These are phyloP conservation scores for Eucommia ulmoides DNA, from an alignment of 257 asterid genomes.

Conservation along the genomic window DNA sequence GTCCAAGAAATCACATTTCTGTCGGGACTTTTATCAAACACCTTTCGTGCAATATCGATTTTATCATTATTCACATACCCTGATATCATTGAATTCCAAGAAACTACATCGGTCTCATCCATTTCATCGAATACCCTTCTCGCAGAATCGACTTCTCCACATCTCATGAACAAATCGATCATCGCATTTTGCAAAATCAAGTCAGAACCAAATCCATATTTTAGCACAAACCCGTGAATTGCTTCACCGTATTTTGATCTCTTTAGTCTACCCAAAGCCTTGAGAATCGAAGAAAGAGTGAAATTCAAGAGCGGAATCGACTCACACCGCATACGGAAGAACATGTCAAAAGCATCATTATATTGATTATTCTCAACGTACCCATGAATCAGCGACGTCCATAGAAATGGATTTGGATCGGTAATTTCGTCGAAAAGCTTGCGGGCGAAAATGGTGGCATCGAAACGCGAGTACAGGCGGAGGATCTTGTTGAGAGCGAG, in stretches of 20 bases:
- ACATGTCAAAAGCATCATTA: constrained; percentile 9
- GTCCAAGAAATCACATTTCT: constrained; percentile 66
- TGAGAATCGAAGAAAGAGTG: constrained; percentile 9
- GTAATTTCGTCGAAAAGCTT: constrained; percentile 15
- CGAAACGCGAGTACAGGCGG: not conserved
- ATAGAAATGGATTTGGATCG: constrained; percentile 8
- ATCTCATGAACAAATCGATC: constrained; percentile 11
- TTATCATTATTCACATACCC: constrained; percentile 10
- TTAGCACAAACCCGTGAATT: constrained; percentile 9
- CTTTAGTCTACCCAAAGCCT: constrained; percentile 13
- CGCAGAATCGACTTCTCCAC: constrained; percentile 9
- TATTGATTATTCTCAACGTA: constrained; percentile 12
- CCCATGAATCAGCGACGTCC: constrained; percentile 17
- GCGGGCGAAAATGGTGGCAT: not conserved
- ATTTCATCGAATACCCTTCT: constrained; percentile 11
- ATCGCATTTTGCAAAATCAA: constrained; percentile 11
- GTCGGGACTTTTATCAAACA: constrained; percentile 42
- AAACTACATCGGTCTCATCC: constrained; percentile 17
- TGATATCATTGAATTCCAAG: too few relatives aligned
- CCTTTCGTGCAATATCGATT: constrained; percentile 26
- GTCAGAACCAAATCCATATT: constrained; percentile 8
- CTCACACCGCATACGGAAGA: not conserved
- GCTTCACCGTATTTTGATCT: constrained; percentile 11
- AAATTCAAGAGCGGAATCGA: constrained; percentile 12
- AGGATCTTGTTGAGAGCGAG: constrained; percentile 4